Evolutionary conservation across 2,329 filamentous ascomycete species (phyloP), one percentile per base, ranked within the genome.

Genomic region (Rhinocladiella similis): DNA sequence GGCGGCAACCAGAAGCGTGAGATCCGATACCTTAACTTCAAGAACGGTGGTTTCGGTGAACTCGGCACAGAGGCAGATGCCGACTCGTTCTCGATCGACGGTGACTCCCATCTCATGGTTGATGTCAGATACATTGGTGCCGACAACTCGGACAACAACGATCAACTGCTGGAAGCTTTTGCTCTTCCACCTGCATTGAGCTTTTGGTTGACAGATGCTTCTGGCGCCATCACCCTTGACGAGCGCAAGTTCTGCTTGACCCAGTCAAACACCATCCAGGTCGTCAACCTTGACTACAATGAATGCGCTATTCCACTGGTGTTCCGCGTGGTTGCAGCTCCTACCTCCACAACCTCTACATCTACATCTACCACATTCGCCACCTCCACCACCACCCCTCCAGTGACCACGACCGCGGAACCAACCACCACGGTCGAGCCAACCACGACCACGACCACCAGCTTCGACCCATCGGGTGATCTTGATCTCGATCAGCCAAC

Each of bases 211-310:
- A 46, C 4, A 9, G 43, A 46, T 10, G n/a, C 43, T 12, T 46
- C 22, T 29, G 53, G 46, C 14, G 2, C 16, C 14, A 18, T 59
- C 14, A n/a, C 49, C 13, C 39, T 59, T 12, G n/a, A 36, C 33
- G 41, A 20, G 1, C 20, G 38, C 49, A 52, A 36, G 13, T 55
- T 61, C 38, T 61, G 58, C 42, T 46, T 53, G 13, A 51, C 50
- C 12, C 14, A 48, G 4, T 14, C 39, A 18, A 53, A 52, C 42
- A 19, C 19, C 16, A 29, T 57, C 19, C 54, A 52, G 42, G 54
- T 60, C 33, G 22, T 41, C 47, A 16, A 49, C 20, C 18, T 14
- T 18, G 27, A 49, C 46, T 48, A 18, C 47, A 19, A 16, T 16
- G 38, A 16, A 7, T 41, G 38, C 10, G 38, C 38, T 2, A 19